These are phyloP conservation scores for Neurospora sp. DNA, from an alignment of 495 filamentous ascomycete genomes.

Conservation along the genomic window DNA sequence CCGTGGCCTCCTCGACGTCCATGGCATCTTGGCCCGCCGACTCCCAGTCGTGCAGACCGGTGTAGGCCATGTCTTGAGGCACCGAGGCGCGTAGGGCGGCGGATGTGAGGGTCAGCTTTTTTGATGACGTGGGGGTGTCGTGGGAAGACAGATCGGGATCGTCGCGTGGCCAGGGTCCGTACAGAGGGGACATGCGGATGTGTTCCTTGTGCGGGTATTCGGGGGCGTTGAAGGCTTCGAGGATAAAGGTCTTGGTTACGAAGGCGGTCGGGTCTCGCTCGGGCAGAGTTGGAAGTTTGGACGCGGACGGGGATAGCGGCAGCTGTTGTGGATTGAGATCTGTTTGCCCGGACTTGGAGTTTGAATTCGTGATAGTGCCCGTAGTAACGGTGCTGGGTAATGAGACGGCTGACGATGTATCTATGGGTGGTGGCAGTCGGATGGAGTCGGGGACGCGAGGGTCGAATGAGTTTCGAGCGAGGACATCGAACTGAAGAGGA, in stretches of 20 bases:
- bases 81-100: constrained; percentile 24
- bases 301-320: background rate
- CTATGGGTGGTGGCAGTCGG: background rate
- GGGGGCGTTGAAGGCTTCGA: constrained; percentile 26
- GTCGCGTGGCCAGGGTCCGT: constrained; percentile 31
- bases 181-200: constrained; percentile 27
- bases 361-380: background rate
- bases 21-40: constrained; percentile 21
- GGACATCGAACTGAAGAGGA: constrained; percentile 16
- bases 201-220: constrained; percentile 25
- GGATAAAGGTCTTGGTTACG: constrained; percentile 21
- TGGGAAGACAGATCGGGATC: background rate
- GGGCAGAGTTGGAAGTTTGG: background rate
- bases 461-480: background rate
- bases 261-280: background rate
- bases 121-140: constrained; percentile 1
- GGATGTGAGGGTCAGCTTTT: constrained; percentile 16
- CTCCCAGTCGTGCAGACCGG: constrained; percentile 40
- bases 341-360: background rate
- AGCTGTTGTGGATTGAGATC: background rate
- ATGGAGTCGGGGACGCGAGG: background rate
- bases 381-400: background rate
- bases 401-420: background rate
- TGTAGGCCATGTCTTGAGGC: constrained; percentile 24
- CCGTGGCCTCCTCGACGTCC: background rate